Conservation (phyloP, 352 stramenopile species). For the Pythium oligandrum region DNA sequence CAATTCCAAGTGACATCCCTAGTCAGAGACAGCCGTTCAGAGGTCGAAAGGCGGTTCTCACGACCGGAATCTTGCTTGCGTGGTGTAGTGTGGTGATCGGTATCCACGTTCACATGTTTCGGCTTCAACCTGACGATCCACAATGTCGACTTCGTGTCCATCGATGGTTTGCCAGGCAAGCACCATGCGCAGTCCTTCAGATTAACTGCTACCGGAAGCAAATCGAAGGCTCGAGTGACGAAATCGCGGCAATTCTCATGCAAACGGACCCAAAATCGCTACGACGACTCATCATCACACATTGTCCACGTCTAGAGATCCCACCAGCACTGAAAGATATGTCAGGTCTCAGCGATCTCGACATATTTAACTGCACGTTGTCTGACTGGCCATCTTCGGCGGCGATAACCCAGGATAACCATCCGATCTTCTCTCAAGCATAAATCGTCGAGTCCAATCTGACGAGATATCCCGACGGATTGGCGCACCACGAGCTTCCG, state of each 20-base stretch:
- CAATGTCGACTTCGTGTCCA: slow-evolving; percentile 7
- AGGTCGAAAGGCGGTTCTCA: too few relatives aligned
- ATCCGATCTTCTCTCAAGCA: slow-evolving; percentile 8
- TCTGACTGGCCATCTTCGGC: slow-evolving; percentile 7
- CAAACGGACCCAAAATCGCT: slow-evolving; percentile 7
- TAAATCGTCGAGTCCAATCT: slow-evolving; percentile 7
- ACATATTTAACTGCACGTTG: slow-evolving; percentile 17
- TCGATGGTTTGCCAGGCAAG: slow-evolving; percentile 2
- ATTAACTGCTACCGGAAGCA: slow-evolving; percentile 13
- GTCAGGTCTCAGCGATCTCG: slow-evolving; percentile 3
- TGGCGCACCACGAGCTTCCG: slow-evolving; percentile 7
- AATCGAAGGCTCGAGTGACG: not conserved
- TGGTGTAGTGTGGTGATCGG: not conserved
- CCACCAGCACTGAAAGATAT: slow-evolving; percentile 9
- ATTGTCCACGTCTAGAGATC: slow-evolving; percentile 13
- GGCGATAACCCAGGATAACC: slow-evolving; percentile 6
- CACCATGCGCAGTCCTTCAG: slow-evolving; percentile 15
- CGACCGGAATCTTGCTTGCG: not conserved
- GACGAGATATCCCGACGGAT: slow-evolving; percentile 3
- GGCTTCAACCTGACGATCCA: not conserved
- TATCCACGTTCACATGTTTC: not conserved
- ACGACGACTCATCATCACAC: slow-evolving; percentile 16
- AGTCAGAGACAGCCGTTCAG: too few relatives aligned
- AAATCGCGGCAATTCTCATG: slow-evolving; percentile 2
- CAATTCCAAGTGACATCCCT: too few relatives aligned